A percentile compares a stretch with the other conserved stretches of the same genome.
Evolutionary conservation across 2,329 filamentous ascomycete species (phyloP).

Genomic region (Cercospora zeae-maydis): DNA sequence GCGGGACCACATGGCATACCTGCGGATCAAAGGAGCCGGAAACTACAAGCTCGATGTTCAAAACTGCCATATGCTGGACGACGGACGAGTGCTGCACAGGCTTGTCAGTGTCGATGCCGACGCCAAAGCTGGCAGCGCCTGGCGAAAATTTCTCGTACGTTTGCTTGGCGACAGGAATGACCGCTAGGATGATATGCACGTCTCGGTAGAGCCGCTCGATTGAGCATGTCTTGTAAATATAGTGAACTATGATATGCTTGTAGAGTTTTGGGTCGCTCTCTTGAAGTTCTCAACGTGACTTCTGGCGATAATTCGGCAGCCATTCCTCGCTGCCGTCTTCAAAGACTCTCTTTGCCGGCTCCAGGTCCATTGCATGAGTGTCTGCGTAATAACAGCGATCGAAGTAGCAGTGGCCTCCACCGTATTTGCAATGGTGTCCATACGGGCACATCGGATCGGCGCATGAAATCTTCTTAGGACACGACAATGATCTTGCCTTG

Average conservation of each 20-base stretch:
- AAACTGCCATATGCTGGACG: conserved; percentile 26
- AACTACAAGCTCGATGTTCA: conserved; percentile 33
- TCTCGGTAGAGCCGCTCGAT: neutral
- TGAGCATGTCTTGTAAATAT: neutral
- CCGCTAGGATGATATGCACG: neutral
- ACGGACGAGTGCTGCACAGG: conserved; percentile 17
- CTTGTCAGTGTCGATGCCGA: conserved; percentile 3
- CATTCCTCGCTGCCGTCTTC: conserved; percentile 34
- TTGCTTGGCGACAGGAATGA: conserved; percentile 1
- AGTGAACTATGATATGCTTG: neutral
- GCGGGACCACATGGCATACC: conserved; percentile 29
- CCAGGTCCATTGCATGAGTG: conserved; percentile 35
- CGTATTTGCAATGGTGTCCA: conserved; percentile 43
- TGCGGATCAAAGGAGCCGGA: conserved; percentile 21
- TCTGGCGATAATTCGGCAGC: conserved; percentile 27
- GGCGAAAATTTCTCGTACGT: neutral
- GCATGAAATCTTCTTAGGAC: conserved; percentile 30
- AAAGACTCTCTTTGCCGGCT: conserved; percentile 30
- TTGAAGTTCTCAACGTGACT: conserved; percentile 1
- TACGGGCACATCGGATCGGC: conserved; percentile 36
- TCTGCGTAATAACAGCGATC: conserved; percentile 41
- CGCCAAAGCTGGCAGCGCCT: neutral
- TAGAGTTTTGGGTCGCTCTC: neutral
- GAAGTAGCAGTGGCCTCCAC: conserved; percentile 35
- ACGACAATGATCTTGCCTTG: conserved; percentile 42